A percentile compares a stretch with the other conserved stretches of the same genome.
Conservation (phyloP, 345 rosid genomes). For the Arabis alpina region DNA sequence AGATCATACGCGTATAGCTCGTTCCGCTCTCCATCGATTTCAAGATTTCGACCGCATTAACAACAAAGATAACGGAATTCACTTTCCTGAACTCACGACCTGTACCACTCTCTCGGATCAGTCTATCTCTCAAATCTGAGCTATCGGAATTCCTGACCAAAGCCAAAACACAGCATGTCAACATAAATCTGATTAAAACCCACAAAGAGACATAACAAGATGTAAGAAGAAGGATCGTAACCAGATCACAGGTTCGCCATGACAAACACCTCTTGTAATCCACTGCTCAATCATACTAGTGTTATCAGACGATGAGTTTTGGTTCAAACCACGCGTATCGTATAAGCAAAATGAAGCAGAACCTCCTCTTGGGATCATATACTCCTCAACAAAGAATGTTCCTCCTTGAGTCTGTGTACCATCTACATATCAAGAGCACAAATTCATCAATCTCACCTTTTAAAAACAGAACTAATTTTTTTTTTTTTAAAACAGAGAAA, state of each 20-base stretch:
- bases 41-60: conserved; percentile 61
- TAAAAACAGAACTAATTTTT: neutral
- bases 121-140: conserved; percentile 48
- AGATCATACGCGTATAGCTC: conserved; percentile 47
- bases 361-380: conserved; percentile 64
- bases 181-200: neutral
- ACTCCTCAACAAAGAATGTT: conserved; percentile 71
- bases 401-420: conserved; percentile 58
- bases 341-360: conserved; percentile 70
- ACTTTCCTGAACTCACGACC: conserved; percentile 51
- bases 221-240: conserved; percentile 28
- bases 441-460: conserved; percentile 5
- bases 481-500: neutral
- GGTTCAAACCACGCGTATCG: conserved; percentile 66
- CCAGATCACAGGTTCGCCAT: conserved; percentile 67
- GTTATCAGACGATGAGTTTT: conserved; percentile 44
- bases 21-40: conserved; percentile 52
- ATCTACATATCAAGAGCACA: conserved; percentile 43
- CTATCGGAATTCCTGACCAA: conserved; percentile 60
- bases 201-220: conserved; percentile 3
- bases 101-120: conserved; percentile 42
- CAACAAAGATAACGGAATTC: conserved; percentile 71
- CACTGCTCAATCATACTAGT: conserved; percentile 56
- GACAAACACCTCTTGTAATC: conserved; percentile 66
- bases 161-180: conserved; percentile 24